Percentiles rank a stretch among this genome's conserved stretches.
These are phyloP conservation scores for Chaetomiaceae sp. DNA, from an alignment of 2,329 filamentous ascomycete species.

Conservation along the genomic window DNA sequence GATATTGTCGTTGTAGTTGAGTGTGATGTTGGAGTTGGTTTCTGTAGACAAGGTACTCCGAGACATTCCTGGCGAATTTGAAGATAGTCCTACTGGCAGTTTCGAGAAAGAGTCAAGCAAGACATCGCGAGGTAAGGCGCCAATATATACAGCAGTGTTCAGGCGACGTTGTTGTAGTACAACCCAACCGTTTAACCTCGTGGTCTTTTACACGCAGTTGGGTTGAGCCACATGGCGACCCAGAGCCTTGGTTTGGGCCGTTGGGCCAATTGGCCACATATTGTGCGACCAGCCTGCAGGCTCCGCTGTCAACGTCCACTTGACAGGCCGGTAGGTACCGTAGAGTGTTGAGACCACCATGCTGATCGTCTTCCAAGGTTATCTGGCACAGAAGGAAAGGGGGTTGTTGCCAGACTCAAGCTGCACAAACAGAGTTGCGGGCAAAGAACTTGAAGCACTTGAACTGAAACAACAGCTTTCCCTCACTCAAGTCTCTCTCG, in stretches of 20 bases:
- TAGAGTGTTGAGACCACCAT: too few species aligned
- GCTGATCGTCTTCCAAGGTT: too few species aligned
- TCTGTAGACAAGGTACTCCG: too few species aligned
- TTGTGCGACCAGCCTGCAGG: conserved; percentile 4
- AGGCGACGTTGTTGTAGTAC: background rate
- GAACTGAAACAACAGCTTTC: too few species aligned
- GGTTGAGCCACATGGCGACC: conserved; percentile 2
- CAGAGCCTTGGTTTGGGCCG: background rate
- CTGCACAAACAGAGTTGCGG: too few species aligned
- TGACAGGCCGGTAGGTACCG: too few species aligned
- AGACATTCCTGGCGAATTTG: background rate
- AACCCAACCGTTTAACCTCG: background rate
- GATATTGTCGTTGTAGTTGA: too few species aligned
- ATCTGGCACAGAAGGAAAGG: too few species aligned
- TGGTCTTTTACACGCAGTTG: background rate
- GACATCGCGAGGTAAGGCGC: background rate
- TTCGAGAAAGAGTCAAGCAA: background rate
- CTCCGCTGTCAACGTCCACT: background rate
- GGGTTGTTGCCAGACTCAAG: background rate
- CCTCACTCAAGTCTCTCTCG: too few species aligned
- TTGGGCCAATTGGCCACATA: background rate
- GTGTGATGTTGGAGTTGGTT: too few species aligned
- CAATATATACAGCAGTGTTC: background rate
- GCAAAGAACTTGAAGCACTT: too few species aligned
- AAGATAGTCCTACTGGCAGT: background rate